phyloP scores from a whole-genome alignment of 495 filamentous ascomycete species.

The Trichoderma orchidacearum region DNA sequence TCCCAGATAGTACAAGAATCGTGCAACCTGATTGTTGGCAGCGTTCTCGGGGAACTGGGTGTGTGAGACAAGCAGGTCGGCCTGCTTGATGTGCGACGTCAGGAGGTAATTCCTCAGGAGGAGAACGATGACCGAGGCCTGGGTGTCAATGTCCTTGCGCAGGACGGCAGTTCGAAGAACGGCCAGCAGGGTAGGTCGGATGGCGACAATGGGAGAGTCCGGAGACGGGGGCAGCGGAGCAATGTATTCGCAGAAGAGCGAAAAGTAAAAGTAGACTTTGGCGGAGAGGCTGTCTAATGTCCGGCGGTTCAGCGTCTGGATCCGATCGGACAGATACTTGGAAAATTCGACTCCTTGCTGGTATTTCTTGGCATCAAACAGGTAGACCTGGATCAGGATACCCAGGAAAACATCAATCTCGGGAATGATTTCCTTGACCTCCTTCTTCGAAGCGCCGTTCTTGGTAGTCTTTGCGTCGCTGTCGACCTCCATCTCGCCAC shows the following conservation, averaged over 20 bases:
- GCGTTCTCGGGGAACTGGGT: conserved; percentile 87
- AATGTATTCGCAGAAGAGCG: conserved; percentile 82
- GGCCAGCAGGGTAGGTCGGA: conserved; percentile 73
- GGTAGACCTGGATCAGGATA: conserved; percentile 77
- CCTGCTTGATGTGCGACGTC: conserved; percentile 93
- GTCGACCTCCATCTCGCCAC: conserved; percentile 68
- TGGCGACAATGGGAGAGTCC: conserved; percentile 65
- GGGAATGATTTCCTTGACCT: conserved; percentile 62
- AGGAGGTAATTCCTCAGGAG: conserved; percentile 92
- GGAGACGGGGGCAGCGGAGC: conserved; percentile 77
- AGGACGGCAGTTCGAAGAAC: conserved; percentile 88
- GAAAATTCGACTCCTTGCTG: conserved; percentile 76
- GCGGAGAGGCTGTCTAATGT: conserved; percentile 88
- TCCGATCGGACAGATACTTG: conserved; percentile 59
- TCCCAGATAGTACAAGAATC: conserved; percentile 91
- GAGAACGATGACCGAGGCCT: conserved; percentile 86
- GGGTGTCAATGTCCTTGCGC: conserved; percentile 90
- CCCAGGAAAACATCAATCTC: conserved; percentile 89
- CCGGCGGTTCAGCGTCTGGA: conserved; percentile 82
- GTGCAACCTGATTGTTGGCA: conserved; percentile 93
- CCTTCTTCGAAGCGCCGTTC: conserved; percentile 37
- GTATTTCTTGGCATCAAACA: conserved; percentile 71
- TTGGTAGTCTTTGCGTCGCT: conserved; percentile 32
- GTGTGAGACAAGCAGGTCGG: conserved; percentile 87
- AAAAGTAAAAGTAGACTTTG: conserved; percentile 96